Evolutionary conservation across 768 basidiomycete genomes (phyloP), one percentile per base, ranked within the genome.

Genomic region (Russula olivacea): DNA sequence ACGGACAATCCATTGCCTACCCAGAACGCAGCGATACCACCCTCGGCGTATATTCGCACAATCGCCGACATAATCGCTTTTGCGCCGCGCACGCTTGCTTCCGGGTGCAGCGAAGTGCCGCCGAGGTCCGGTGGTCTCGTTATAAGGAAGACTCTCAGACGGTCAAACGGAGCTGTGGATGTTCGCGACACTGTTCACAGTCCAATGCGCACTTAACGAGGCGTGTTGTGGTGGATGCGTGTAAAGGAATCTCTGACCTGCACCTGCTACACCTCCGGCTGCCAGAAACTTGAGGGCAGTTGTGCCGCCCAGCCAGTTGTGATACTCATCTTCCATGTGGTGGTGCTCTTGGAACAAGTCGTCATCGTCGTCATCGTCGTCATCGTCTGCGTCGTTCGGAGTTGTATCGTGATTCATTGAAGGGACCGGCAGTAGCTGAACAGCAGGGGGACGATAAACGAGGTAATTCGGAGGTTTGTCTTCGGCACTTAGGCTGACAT

Each of bases 121-220:
- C 84, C 83, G 28, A 88, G 80, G 69, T 91, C 88, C 68, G 87
- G 87, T 40, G 87, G 79, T 61, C 91, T 81, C 28, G 97, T 98
- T 65, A 98, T 98, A 61, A 99, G 81, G 74, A 97, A 98, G 59
- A 99, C 83, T 74, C 96, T 99, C 55, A 99, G 79, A 58, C 97
- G 86, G 76, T 99, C 97, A 68, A 98, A 98, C 0, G 97, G 97
- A 7, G 97, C 97, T 0, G 97, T 99, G 63, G 92, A 94, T 50
- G 95, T 91, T 68, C 97, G 82, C 15, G 96, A 98, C 32, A 98
- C 97, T 97, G 56, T 54, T 58, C 59, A 57, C 34, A 47, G 59
- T 30, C 38, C 41, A 65, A 61, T 58, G 21, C 55, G 9, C 47
- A 57, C n/a, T 40, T 38, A 51, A 17, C 23, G 36, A 55, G 36